phyloP scores from a whole-genome alignment of 176 grass and related monocot species.

The Zoysia pacifica region DNA sequence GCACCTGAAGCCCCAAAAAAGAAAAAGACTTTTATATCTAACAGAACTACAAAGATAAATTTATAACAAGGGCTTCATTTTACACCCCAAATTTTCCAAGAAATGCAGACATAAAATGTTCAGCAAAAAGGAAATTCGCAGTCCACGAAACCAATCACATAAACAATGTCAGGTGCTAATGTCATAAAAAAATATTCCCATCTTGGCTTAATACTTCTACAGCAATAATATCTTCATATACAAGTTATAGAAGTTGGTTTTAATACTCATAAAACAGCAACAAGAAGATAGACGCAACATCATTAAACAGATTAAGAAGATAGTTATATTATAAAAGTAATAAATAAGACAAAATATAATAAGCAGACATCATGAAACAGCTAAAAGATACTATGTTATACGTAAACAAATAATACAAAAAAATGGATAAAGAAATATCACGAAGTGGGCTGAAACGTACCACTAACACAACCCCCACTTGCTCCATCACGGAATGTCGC shows the following conservation, averaged over 20 bases:
- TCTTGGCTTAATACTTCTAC: neutral
- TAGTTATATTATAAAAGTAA: neutral
- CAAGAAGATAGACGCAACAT: neutral
- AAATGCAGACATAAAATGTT: neutral
- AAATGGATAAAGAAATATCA: neutral
- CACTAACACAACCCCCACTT: conserved; percentile 90
- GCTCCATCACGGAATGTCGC: conserved; percentile 92
- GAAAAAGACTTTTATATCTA: neutral
- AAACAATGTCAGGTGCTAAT: neutral
- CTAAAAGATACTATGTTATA: neutral
- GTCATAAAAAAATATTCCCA: neutral
- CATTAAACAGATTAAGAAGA: neutral
- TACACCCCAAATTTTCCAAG: neutral
- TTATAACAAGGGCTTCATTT: neutral
- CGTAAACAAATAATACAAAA: neutral
- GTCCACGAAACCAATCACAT: neutral
- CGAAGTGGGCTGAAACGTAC: conserved; percentile 44
- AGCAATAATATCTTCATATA: neutral
- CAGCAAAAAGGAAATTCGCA: neutral
- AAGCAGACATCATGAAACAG: neutral
- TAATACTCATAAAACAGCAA: neutral
- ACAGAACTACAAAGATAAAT: neutral
- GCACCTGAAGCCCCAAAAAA: neutral
- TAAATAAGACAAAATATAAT: neutral
- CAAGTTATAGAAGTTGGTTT: neutral